phyloP scores from a whole-genome alignment of 23 red algal genomes.

The Gracilaria domingensis region DNA sequence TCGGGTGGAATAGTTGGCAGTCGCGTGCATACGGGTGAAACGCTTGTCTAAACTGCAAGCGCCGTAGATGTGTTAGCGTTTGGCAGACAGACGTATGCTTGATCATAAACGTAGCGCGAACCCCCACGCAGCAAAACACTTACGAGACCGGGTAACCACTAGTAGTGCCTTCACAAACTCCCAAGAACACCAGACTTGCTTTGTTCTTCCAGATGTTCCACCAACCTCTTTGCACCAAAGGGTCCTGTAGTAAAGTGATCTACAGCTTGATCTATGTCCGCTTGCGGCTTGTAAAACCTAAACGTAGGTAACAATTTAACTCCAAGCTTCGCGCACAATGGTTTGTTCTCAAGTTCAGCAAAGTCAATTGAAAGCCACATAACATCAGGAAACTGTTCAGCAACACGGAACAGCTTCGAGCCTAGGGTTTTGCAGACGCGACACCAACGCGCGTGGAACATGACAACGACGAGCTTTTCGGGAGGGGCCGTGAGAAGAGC shows the following conservation, averaged over 20 bases:
- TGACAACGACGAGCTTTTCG: constrained; percentile 41
- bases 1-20: background rate
- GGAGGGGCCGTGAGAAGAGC: constrained; percentile 29
- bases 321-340: constrained; percentile 20
- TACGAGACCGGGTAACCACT: background rate
- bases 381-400: constrained; percentile 46
- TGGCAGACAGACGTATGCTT: constrained; percentile 5
- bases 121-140: background rate
- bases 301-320: constrained; percentile 61
- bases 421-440: constrained; percentile 59
- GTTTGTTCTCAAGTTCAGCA: constrained; percentile 42
- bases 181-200: background rate
- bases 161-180: background rate
- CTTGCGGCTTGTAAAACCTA: constrained; percentile 41
- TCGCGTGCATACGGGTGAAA: background rate
- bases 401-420: constrained; percentile 32
- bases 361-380: constrained; percentile 49
- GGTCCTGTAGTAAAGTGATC: constrained; percentile 59
- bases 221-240: constrained; percentile 42
- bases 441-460: constrained; percentile 68
- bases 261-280: constrained; percentile 9
- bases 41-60: background rate
- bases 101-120: background rate
- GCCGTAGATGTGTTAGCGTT: background rate
- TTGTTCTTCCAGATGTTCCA: constrained; percentile 36